These are phyloP conservation scores for Phytopythium delawarense DNA, from an alignment of 352 stramenopile species.

Conservation along the genomic window DNA sequence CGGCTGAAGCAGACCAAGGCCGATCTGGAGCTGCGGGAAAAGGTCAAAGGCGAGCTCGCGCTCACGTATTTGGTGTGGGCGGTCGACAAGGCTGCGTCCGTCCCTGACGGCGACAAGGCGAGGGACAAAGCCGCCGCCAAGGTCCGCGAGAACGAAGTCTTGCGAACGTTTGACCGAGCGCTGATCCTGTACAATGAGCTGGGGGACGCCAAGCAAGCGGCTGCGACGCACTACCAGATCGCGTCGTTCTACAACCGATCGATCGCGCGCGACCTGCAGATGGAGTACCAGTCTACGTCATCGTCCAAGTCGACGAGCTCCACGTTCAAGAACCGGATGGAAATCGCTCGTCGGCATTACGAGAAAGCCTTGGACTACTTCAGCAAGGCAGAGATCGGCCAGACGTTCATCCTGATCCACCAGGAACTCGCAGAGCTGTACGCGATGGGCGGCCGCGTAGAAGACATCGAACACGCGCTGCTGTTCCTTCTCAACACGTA, in stretches of 20 bases:
- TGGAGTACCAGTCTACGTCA: slow-evolving; percentile 8
- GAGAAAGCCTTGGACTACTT: slow-evolving; percentile 83
- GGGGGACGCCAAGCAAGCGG: slow-evolving; percentile 61
- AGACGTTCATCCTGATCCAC: slow-evolving; percentile 83
- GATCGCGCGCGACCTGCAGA: slow-evolving; percentile 40
- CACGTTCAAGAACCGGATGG: slow-evolving; percentile 60
- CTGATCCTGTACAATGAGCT: slow-evolving; percentile 75
- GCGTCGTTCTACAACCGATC: slow-evolving; percentile 69
- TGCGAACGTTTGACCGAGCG: slow-evolving; percentile 68
- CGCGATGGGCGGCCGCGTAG: slow-evolving; percentile 46
- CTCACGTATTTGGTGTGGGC: slow-evolving; percentile 82
- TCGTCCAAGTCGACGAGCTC: slow-evolving; percentile 12
- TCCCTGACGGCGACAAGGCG: background rate
- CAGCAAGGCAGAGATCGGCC: slow-evolving; percentile 52
- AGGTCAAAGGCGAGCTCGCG: slow-evolving; percentile 78
- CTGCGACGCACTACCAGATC: slow-evolving; percentile 84
- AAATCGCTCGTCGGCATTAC: slow-evolving; percentile 81
- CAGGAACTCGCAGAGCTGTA: slow-evolving; percentile 78
- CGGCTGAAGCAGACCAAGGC: slow-evolving; percentile 70
- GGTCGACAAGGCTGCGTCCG: slow-evolving; percentile 36
- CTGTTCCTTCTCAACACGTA: slow-evolving; percentile 75
- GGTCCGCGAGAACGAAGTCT: slow-evolving; percentile 33
- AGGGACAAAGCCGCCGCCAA: slow-evolving; percentile 1
- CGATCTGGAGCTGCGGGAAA: slow-evolving; percentile 48
- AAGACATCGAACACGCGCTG: slow-evolving; percentile 78